Evolutionary conservation across 495 filamentous ascomycete species (phyloP).

Genomic region (Aspergillus asperescens): DNA sequence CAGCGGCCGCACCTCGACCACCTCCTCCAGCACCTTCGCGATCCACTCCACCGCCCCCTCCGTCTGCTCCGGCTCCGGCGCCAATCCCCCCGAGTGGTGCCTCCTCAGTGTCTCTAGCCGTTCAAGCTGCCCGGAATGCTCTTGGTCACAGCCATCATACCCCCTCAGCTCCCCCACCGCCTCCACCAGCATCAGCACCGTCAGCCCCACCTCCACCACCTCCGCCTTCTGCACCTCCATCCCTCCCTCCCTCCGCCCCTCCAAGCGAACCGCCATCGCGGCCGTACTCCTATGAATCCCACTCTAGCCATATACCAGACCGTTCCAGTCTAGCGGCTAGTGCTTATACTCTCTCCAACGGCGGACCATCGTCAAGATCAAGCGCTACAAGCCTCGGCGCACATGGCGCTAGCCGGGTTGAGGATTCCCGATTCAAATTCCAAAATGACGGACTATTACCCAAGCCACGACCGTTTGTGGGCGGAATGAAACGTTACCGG

Average conservation of each 20-base stretch:
- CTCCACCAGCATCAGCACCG: conserved; percentile 43
- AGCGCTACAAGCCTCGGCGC: conserved; percentile 27
- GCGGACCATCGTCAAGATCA: conserved; percentile 34
- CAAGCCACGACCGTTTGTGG: conserved; percentile 73
- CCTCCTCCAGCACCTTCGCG: conserved; percentile 37
- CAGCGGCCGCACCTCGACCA: conserved; percentile 32
- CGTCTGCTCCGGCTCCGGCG: conserved; percentile 36
- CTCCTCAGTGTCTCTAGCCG: conserved; percentile 34
- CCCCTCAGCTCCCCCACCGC: conserved; percentile 48
- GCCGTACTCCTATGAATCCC: conserved; percentile 47
- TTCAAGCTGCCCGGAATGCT: conserved; percentile 46
- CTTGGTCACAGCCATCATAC: conserved; percentile 46
- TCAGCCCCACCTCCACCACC: conserved; percentile 37
- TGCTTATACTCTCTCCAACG: conserved; percentile 67
- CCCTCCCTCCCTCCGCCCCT: conserved; percentile 45
- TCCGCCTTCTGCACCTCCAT: conserved; percentile 34
- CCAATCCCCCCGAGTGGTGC: conserved; percentile 38
- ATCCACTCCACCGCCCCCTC: conserved; percentile 42
- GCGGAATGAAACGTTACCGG: conserved; percentile 69
- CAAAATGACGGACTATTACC: conserved; percentile 75
- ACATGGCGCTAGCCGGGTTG: conserved; percentile 52
- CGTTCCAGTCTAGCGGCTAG: conserved; percentile 66
- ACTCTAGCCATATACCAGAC: conserved; percentile 36
- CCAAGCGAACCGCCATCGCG: conserved; percentile 42
- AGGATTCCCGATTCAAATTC: conserved; percentile 85